These are phyloP conservation scores for Neobulgaria alba DNA, from an alignment of 2,329 filamentous ascomycete genomes.

Conservation along the genomic window DNA sequence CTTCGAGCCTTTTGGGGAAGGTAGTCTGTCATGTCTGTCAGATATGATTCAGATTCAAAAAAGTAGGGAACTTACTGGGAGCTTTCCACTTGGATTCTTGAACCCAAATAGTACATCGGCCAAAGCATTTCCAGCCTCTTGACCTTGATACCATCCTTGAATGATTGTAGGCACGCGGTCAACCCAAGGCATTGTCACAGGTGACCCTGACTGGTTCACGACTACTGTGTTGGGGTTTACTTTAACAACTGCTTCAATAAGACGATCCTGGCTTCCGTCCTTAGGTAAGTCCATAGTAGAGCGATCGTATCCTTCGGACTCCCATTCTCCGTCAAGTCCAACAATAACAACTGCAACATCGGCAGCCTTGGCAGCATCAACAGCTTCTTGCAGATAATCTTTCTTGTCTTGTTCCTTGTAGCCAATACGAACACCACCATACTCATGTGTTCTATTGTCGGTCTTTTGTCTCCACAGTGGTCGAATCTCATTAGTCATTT, in stretches of 20 bases:
- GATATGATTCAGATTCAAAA: background rate
- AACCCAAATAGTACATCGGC: conserved; percentile 58
- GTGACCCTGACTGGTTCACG: conserved; percentile 61
- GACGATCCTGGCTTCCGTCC: conserved; percentile 49
- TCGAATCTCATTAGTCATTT: conserved; percentile 59
- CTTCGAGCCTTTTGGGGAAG: conserved; percentile 54
- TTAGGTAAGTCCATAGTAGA: conserved; percentile 50
- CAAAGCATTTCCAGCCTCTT: conserved; percentile 60
- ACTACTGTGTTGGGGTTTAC: conserved; percentile 60
- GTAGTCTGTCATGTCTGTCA: conserved; percentile 39
- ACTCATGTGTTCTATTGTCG: conserved; percentile 52
- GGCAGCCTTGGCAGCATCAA: conserved; percentile 49
- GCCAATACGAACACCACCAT: conserved; percentile 63
- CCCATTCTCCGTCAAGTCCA: conserved; percentile 66
- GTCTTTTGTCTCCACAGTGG: conserved; percentile 50
- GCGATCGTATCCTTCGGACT: conserved; percentile 65
- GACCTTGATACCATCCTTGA: conserved; percentile 63
- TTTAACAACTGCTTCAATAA: conserved; percentile 52
- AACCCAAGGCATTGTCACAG: conserved; percentile 63
- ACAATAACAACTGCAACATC: conserved; percentile 62
- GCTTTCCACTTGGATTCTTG: conserved; percentile 57
- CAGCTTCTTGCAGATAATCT: conserved; percentile 56
- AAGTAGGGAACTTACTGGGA: conserved; percentile 36
- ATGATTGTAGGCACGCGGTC: conserved; percentile 56
- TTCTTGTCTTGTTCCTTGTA: conserved; percentile 57